These are phyloP conservation scores for Triadica sebifera DNA, from an alignment of 345 rosid genomes.

Conservation along the genomic window DNA sequence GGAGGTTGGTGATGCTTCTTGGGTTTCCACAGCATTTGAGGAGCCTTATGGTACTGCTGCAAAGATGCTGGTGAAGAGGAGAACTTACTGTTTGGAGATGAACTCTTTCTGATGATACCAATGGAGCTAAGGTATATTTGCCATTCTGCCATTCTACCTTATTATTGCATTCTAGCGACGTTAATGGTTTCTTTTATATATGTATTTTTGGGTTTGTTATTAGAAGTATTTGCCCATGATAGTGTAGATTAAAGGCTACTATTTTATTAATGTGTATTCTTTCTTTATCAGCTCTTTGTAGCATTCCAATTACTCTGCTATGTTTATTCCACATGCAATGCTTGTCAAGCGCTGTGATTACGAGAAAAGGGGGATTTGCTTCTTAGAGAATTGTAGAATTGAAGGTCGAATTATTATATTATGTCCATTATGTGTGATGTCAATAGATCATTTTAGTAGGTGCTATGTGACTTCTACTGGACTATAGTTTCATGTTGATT, in stretches of 20 bases:
- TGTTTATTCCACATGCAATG: neutral
- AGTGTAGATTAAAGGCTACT: neutral
- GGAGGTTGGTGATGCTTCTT: constrained; percentile 65
- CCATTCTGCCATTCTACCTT: neutral
- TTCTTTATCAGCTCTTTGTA: neutral
- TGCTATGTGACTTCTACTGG: neutral
- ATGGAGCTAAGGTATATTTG: constrained; percentile 30
- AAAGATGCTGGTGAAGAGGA: constrained; percentile 83
- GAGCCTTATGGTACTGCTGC: constrained; percentile 88
- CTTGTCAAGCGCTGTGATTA: neutral
- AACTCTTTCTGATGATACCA: constrained; percentile 65
- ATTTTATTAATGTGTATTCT: constrained; percentile 1
- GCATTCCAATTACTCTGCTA: neutral
- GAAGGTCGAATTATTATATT: neutral
- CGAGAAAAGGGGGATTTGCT: neutral
- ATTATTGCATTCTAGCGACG: neutral
- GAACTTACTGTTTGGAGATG: constrained; percentile 97
- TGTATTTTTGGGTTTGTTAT: neutral
- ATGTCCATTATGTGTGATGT: neutral
- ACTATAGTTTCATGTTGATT: neutral
- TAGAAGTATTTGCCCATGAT: neutral
- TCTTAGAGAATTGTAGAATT: neutral
- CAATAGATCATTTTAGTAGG: too few relatives aligned
- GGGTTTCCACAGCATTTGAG: constrained; percentile 79
- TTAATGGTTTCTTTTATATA: neutral